Evolutionary conservation across 306 rosid species (phyloP), one percentile per base, ranked within the genome.

Genomic region (Malus fusca): DNA sequence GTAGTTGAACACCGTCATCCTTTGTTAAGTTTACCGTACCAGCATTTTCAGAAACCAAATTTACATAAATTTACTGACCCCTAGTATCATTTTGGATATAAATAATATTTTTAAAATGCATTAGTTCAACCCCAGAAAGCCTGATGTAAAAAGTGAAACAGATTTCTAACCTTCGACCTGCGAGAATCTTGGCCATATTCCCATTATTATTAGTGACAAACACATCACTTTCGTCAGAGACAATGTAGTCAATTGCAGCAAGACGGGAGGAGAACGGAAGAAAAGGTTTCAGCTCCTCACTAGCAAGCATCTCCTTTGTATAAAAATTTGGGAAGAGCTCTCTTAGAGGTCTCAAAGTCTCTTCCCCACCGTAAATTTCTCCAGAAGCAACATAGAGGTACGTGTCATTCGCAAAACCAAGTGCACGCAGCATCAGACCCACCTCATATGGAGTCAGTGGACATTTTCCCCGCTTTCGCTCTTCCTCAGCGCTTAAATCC

Each of bases 151-250:
- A 35, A 56, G 60, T 44, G 67, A 11, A 68, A 28, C 1, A 18
- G 58, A 70, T 28, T 61, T 81, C 86, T 79, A 78, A 96, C 99
- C 99, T 92, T 83, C 89, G 92, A 65, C 98, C 99, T 5, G 97
- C 98, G 62, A 96, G 99, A 85, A 96, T 89, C 86, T 87, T 96
- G 80, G 99, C 99, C 99, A 96, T 96, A 81, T 96, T 96, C 62
- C 99, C 99, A 55, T 96, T 96, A 76, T 96, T 96, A 81, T 96
- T 96, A 18, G 99, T 81, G 78, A 96, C 98, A 88, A 96, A 96
- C 30, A 96, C 99, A 73, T 96, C 92, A 77, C 98, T 96, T 63
- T 92, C 97, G 42, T 96, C 97, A 75, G 97, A 88, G 76, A 96
- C 99, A 73, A 90, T 82, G 87, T 96, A 96, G 84, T 96, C 99